Evolutionary conservation across 345 rosid species (phyloP).

Genomic region (Hirschfeldia incana): DNA sequence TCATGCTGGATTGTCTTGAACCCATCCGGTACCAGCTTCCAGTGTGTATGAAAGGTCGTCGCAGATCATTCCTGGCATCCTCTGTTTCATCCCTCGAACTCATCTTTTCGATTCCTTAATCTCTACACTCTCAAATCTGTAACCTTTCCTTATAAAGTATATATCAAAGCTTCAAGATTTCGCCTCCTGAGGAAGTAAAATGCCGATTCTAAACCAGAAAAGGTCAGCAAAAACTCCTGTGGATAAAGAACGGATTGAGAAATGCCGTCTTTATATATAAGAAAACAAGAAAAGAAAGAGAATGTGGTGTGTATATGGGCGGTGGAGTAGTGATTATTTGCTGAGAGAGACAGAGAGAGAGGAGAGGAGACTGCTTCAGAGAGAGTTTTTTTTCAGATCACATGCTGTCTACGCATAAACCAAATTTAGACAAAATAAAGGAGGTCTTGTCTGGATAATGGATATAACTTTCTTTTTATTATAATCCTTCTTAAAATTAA

Average conservation of each 20-base stretch:
- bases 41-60: slow-evolving; percentile 91
- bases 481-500: no score
- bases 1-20: slow-evolving; percentile 85
- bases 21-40: slow-evolving; percentile 99
- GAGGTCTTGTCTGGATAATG: no score
- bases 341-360: slow-evolving; percentile 26
- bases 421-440: background rate
- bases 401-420: background rate
- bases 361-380: slow-evolving; percentile 31
- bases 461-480: no score
- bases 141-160: background rate
- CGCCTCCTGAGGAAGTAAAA: slow-evolving; percentile 2
- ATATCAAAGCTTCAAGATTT: slow-evolving; percentile 9
- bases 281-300: background rate
- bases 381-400: background rate
- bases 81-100: slow-evolving; percentile 88
- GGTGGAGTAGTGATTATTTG: slow-evolving; percentile 33
- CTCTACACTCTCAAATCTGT: slow-evolving; percentile 15
- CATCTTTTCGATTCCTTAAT: slow-evolving; percentile 43
- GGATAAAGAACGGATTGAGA: slow-evolving; percentile 14
- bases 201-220: slow-evolving; percentile 6
- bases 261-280: slow-evolving; percentile 10
- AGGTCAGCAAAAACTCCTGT: background rate
- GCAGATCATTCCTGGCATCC: slow-evolving; percentile 73
- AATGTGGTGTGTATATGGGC: slow-evolving; percentile 22